Conservation (phyloP, 108 stramenopile genomes). For the Conticribra guillardii region DNA sequence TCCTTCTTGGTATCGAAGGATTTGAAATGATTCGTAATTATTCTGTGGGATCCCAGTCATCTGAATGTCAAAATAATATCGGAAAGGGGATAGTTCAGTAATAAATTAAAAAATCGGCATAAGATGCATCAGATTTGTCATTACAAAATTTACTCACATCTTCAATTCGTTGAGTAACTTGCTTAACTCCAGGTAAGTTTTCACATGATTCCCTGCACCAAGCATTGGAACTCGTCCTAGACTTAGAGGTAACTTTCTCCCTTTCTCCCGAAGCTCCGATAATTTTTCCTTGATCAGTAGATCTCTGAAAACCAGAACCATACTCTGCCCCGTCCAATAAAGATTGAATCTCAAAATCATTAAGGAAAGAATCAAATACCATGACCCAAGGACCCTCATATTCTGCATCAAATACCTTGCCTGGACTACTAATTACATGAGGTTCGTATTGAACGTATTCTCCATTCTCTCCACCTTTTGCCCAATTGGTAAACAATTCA, state of each 20-base stretch:
- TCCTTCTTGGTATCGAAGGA: conserved; percentile 56
- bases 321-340: conserved; percentile 42
- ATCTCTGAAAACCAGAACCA: conserved; percentile 31
- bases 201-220: conserved; percentile 67
- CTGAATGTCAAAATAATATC: no score
- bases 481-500: conserved; percentile 41
- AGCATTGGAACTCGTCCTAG: conserved; percentile 60
- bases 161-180: conserved; percentile 44
- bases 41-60: conserved; percentile 49
- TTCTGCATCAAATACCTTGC: conserved; percentile 20
- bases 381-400: conserved; percentile 64
- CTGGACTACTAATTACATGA: conserved; percentile 31
- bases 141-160: conserved; percentile 28
- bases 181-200: conserved; percentile 41
- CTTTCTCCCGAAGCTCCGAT: conserved; percentile 50
- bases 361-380: conserved; percentile 58
- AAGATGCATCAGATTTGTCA: not conserved
- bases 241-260: conserved; percentile 47
- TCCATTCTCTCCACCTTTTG: conserved; percentile 17
- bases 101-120: not conserved
- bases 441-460: conserved; percentile 29
- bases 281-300: conserved; percentile 61
- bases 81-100: not conserved
- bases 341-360: conserved; percentile 44
- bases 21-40: conserved; percentile 71